Conservation (phyloP, 495 filamentous ascomycete species). For the Xylaria intraflava region DNA sequence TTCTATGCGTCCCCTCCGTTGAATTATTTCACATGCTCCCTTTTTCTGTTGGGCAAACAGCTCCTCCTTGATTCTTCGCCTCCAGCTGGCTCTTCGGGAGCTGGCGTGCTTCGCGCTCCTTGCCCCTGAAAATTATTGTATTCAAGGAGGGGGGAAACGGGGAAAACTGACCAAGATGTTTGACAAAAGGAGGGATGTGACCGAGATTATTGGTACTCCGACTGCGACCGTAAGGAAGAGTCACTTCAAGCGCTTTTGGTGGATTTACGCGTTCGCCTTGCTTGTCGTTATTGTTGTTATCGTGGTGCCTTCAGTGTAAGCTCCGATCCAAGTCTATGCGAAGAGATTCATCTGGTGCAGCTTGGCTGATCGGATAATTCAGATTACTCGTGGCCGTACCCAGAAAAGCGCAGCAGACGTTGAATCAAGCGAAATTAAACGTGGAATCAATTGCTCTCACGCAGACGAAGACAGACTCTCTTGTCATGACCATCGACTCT, state of each 20-base stretch:
- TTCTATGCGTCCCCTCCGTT: not conserved
- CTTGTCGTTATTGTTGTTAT: constrained; percentile 49
- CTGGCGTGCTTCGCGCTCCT: not conserved
- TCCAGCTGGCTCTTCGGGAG: not conserved
- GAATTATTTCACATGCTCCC: not conserved
- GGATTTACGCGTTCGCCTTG: constrained; percentile 58
- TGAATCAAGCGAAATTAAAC: constrained; percentile 57
- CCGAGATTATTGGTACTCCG: not conserved
- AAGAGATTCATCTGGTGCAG: not conserved
- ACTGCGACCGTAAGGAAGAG: constrained; percentile 14
- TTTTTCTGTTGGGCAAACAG: not conserved
- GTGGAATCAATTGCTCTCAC: constrained; percentile 53
- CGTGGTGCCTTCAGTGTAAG: constrained; percentile 62
- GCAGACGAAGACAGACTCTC: constrained; percentile 49
- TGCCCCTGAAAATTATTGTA: not conserved
- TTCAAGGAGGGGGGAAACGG: not conserved
- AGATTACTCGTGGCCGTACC: constrained; percentile 71
- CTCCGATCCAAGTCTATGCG: constrained; percentile 17
- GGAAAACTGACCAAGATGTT: constrained; percentile 1
- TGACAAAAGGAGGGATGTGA: not conserved
- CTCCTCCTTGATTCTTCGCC: not conserved
- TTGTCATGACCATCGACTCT: constrained; percentile 52
- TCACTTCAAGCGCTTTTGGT: constrained; percentile 59
- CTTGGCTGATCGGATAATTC: constrained; percentile 6
- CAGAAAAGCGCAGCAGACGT: constrained; percentile 60